Base-by-base conservation (phyloP, 805 yeast species). In the Candida insectorum region DNA sequence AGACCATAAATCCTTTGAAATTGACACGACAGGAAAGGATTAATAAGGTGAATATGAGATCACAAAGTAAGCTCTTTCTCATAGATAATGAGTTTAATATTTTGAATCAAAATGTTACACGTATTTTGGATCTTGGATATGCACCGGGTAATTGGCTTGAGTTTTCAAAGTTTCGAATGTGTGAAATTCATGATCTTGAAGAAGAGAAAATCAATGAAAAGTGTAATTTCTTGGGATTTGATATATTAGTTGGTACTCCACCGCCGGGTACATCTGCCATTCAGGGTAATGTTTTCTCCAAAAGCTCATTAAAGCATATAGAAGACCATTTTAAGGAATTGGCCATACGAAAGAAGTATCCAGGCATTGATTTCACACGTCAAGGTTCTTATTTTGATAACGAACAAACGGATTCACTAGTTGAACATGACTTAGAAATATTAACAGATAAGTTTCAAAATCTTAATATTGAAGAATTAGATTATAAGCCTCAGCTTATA, bases 231-330 rank as follows among this genome's bases (percentile, higher is more conserved):
- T 30, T 65, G 16, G 71, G 70, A 18, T 49, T 62, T 35, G 73
- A 93, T 58, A 68, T 93, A 21, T 65, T 91, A 14, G 82, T 85
- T 6, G 75, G 80, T 33, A 69, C 72, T 12, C 96, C 97, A 0
- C 95, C 96, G 0, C 49, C 52, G 3, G 96, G 97, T 1, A 85
- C 82, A 0, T 73, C 82, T 6, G 62, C 89, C 0, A 70, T 89
- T 33, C 97, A 93, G 52, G 97, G 95, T 1, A 86, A 89, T 51
- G 82, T 91, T n/a, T 64, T 85, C 25, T 77, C 86, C 22, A 69
- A 69, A 43, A 56, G 56, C 26, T 37, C 62, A 5, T 65, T 57
- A 9, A 26, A 42, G 3, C 41, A 44, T 10, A 51, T 60, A 1
- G 22, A 33, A 12, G 40, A 50, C 7, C 58, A 53, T 40, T 60